phyloP scores from a whole-genome alignment of 2,329 filamentous ascomycete species.

The Gyromitra esculenta region DNA sequence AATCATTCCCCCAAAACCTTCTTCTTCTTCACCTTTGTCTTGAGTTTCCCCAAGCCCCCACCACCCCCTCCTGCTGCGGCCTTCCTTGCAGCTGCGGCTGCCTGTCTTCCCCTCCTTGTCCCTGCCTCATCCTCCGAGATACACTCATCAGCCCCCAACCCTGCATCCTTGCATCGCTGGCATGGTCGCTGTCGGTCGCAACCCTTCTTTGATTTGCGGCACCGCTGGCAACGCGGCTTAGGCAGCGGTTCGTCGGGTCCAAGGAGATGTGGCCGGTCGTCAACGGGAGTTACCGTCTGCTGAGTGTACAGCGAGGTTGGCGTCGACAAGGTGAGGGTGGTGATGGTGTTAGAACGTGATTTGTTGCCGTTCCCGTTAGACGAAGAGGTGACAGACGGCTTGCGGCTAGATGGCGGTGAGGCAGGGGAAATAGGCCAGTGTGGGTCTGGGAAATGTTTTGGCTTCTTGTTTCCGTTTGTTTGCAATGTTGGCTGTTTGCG shows the following conservation, averaged over 20 bases:
- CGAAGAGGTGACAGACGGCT: constrained; percentile 53
- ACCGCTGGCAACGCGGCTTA: constrained; percentile 96
- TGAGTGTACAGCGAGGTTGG: constrained; percentile 42
- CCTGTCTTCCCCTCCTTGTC: constrained; percentile 93
- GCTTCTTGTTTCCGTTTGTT: constrained; percentile 59
- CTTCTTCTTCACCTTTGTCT: constrained; percentile 57
- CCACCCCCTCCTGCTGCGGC: constrained; percentile 62
- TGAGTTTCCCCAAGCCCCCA: constrained; percentile 51
- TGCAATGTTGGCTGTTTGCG: constrained; percentile 47
- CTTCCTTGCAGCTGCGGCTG: constrained; percentile 75
- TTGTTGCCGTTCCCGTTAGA: constrained; percentile 76
- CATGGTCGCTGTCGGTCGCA: constrained; percentile 97
- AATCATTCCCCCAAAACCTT: constrained; percentile 55
- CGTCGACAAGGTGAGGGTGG: constrained; percentile 32
- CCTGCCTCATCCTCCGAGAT: constrained; percentile 98
- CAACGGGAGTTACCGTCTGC: constrained; percentile 48
- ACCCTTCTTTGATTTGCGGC: constrained; percentile 99
- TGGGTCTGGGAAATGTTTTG: constrained; percentile 61
- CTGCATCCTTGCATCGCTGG: constrained; percentile 93
- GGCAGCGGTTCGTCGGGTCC: constrained; percentile 67
- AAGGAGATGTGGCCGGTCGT: constrained; percentile 48
- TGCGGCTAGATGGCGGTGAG: constrained; percentile 61
- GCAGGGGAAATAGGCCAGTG: constrained; percentile 58
- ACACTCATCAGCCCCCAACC: constrained; percentile 90
- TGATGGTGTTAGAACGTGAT: constrained; percentile 61